Evolutionary conservation across 129 eudicot genomes (phyloP).

Genomic region (Escallonia herrerae): DNA sequence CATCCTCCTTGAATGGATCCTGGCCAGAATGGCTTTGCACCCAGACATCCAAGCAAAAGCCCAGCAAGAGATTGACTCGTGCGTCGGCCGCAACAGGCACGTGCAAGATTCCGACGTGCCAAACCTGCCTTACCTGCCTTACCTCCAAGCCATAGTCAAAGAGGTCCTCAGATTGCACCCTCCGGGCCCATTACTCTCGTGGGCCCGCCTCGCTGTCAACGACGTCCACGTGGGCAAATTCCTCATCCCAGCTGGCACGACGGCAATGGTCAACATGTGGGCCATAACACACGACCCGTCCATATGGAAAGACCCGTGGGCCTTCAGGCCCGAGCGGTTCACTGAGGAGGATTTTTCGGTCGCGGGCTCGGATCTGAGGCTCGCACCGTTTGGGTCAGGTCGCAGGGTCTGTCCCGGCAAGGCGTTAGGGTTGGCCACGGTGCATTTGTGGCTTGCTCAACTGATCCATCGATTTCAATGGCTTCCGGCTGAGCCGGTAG

Average conservation of each 20-base stretch:
- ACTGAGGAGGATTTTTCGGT: conserved; percentile 50
- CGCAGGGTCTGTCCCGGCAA: conserved; percentile 84
- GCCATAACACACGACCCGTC: conserved; percentile 78
- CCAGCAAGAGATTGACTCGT: conserved; percentile 40
- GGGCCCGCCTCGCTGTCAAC: conserved; percentile 74
- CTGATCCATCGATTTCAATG: conserved; percentile 61
- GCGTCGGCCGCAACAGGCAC: conserved; percentile 20
- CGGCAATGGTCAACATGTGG: conserved; percentile 98
- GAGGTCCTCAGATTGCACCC: conserved; percentile 80
- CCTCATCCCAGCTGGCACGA: conserved; percentile 72
- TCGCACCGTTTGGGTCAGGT: conserved; percentile 89
- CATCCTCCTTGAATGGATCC: conserved; percentile 72
- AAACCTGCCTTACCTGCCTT: conserved; percentile 50
- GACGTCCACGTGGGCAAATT: conserved; percentile 59
- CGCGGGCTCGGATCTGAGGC: conserved; percentile 79
- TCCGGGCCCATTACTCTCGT: conserved; percentile 87
- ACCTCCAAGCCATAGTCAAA: conserved; percentile 68
- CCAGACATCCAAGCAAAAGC: conserved; percentile 69
- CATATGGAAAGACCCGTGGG: conserved; percentile 74
- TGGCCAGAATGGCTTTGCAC: conserved; percentile 77
- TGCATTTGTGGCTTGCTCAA: conserved; percentile 67
- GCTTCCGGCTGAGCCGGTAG: conserved; percentile 52
- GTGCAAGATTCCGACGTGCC: conserved; percentile 63
- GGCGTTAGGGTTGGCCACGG: conserved; percentile 60
- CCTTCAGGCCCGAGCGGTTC: conserved; percentile 66